Base-by-base conservation (phyloP, 768 basidiomycete genomes). In the Boletus tylopilopsis region DNA sequence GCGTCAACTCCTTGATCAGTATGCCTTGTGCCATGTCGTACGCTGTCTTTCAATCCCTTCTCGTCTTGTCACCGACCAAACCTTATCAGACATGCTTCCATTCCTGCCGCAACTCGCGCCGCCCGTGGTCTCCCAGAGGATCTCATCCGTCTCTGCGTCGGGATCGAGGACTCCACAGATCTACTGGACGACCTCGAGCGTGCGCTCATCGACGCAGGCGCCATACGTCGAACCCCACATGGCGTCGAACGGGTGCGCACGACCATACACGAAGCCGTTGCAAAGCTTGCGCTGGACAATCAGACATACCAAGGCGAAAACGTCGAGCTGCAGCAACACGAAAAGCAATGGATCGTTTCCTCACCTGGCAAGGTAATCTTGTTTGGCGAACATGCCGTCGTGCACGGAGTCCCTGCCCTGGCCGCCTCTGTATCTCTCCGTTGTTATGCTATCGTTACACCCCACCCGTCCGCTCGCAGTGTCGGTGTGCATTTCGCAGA, bases 21-120 rank as follows among this genome's bases (percentile, higher is more conserved):
- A 97, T 99, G 95, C 96, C 96, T 32, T 98, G 96, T 67, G 84
- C 92, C 60, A 98, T 99, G 96, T 96, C 94, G 95, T 98, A 69
- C 73, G 94, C 88, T 55, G 8, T 13, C 52, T 29, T 32, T 16
- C 40, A n/a, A n/a, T 46, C 50, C 33, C 18, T 18, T 15, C 34
- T 22, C 25, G 23, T 25, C 12, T 5, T 6, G 5, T 47, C n/a
- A 27, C 48, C 43, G 29, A 53, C 16, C 22, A 35, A 42, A 37
- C 43, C 21, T 9, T n/a, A 23, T 35, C 18, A 63, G 95, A 16
- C 96, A 99, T 67, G 94, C 96, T 21, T 98, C 96, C 33, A 99
- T 99, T 57, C 94, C 97, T 62, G 84, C 96, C 21, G 89, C 90
- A 8, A 84, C 84, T n/a, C 87, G 96, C 27, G 92, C 91, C n/a